Conservation (phyloP, 768 basidiomycete genomes). For the Leccinum longicurvipes region DNA sequence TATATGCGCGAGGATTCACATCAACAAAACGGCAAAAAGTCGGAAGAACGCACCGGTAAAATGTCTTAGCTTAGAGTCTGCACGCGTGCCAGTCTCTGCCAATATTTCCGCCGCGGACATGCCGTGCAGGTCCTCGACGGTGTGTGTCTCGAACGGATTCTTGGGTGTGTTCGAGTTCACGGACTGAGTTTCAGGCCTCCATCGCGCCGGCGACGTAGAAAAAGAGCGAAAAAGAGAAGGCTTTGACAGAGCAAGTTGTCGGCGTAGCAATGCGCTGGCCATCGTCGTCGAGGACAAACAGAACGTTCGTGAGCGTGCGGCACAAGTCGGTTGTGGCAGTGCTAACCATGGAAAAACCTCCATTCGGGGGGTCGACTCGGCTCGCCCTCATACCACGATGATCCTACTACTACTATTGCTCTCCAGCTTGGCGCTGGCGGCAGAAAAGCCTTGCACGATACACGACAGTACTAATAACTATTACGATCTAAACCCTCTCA, state of each 20-base stretch:
- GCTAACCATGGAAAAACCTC: conserved; percentile 16
- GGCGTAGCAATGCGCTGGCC: conserved; percentile 66
- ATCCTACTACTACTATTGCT: conserved; percentile 2
- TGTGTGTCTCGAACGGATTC: conserved; percentile 62
- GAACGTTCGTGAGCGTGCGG: too few species aligned
- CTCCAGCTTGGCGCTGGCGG: conserved; percentile 18
- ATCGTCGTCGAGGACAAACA: conserved; percentile 40
- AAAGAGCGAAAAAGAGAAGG: conserved; percentile 25
- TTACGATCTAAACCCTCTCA: conserved; percentile 66
- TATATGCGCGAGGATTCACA: conserved; percentile 29
- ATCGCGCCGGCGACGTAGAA: conserved; percentile 22
- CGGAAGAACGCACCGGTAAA: conserved; percentile 70
- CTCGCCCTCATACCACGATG: conserved; percentile 14
- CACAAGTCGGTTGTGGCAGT: conserved; percentile 27
- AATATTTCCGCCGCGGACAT: conserved; percentile 79
- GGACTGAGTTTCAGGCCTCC: conserved; percentile 24
- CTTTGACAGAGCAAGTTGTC: conserved; percentile 43
- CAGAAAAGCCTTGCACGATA: conserved; percentile 60
- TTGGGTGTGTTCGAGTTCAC: conserved; percentile 32
- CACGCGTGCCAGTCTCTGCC: conserved; percentile 63
- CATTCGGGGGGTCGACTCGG: conserved; percentile 20
- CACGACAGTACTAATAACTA: conserved; percentile 48
- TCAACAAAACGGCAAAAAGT: conserved; percentile 1
- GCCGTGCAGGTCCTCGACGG: conserved; percentile 82
- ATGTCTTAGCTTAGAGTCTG: conserved; percentile 83